Evolutionary conservation across 2,329 filamentous ascomycete species (phyloP), one percentile per base, ranked within the genome.

Genomic region (Diplodia sapinea): DNA sequence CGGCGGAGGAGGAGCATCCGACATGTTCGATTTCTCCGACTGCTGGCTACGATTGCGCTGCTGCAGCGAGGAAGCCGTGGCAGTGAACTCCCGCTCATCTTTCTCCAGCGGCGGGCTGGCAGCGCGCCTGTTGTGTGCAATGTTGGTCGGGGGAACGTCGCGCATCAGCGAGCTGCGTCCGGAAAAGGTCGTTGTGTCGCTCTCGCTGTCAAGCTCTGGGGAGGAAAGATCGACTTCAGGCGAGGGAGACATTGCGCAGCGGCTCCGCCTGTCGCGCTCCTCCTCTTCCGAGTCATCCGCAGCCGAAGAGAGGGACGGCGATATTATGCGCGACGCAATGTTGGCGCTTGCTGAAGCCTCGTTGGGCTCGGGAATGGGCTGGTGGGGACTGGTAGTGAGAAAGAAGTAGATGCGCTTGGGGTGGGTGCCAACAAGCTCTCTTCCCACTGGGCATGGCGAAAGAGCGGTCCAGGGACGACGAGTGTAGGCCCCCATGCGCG

Each of bases 351-450:
- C 77, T 71, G 84, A 74, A 73, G 82, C 79, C 73, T 86, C 82
- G 67, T 84, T 82, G 64, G 87, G 85, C 71, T 91, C 87, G 2
- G 93, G 92, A 23, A 98, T 88, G 47, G 92, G 88, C 76, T 94
- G 92, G 75, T 91, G 92, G 56, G 91, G 89, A 75, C 86, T 90
- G n/a, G 91, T 96, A 49, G 93, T 96, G 69, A 99, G 87, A 81
- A 94, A 98, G 82, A 96, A 98, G 83, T 97, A 98, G 56, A 96
- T 94, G 79, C 95, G 92, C 76, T 94, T 91, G 23, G 95, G 95
- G 77, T 98, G 94, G 51, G 94, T 91, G 50, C 91, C 89, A 77
- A 97, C 93, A 66, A 97, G 87, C 80, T 97, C 93, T 82, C 98
- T 98, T 63, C 92, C 92, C 66, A 98, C 82, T 3, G 95, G 94